Conservation (phyloP, 108 stramenopile species). For the Asterionellopsis glacialis region DNA sequence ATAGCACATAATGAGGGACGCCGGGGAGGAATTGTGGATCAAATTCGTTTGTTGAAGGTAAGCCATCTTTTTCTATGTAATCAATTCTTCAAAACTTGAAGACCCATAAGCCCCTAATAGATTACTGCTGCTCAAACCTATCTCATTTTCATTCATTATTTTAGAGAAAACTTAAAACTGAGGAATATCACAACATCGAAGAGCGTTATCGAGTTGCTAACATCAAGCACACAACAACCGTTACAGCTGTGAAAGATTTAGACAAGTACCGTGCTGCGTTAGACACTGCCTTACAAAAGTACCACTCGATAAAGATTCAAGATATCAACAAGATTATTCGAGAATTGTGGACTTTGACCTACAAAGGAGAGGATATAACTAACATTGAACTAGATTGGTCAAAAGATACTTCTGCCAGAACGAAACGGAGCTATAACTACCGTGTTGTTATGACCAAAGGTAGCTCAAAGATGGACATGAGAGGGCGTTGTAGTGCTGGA, state of each 20-base stretch:
- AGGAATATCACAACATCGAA: slow-evolving; percentile 84
- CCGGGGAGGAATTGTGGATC: slow-evolving; percentile 50
- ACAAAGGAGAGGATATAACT: slow-evolving; percentile 98
- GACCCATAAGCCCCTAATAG: neutral
- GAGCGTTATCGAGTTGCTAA: slow-evolving; percentile 77
- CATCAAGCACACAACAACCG: slow-evolving; percentile 89
- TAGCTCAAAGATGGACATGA: slow-evolving; percentile 87
- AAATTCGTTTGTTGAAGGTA: slow-evolving; percentile 54
- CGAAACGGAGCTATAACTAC: slow-evolving; percentile 88
- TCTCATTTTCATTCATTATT: neutral
- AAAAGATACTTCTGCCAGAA: slow-evolving; percentile 37
- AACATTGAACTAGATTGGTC: slow-evolving; percentile 82
- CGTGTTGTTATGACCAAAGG: slow-evolving; percentile 97
- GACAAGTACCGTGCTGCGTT: slow-evolving; percentile 90
- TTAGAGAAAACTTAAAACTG: slow-evolving; percentile 48
- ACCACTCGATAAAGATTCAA: slow-evolving; percentile 92
- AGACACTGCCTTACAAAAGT: slow-evolving; percentile 89
- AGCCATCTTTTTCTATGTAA: slow-evolving; percentile 7
- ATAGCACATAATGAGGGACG: slow-evolving; percentile 53
- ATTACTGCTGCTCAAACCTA: neutral
- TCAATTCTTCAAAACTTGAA: neutral
- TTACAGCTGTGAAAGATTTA: slow-evolving; percentile 87
- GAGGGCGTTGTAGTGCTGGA: slow-evolving; percentile 96
- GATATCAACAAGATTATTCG: slow-evolving; percentile 97
- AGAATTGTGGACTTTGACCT: slow-evolving; percentile 95